phyloP scores from a whole-genome alignment of 345 rosid genomes.

The Bruguiera gymnorhiza region DNA sequence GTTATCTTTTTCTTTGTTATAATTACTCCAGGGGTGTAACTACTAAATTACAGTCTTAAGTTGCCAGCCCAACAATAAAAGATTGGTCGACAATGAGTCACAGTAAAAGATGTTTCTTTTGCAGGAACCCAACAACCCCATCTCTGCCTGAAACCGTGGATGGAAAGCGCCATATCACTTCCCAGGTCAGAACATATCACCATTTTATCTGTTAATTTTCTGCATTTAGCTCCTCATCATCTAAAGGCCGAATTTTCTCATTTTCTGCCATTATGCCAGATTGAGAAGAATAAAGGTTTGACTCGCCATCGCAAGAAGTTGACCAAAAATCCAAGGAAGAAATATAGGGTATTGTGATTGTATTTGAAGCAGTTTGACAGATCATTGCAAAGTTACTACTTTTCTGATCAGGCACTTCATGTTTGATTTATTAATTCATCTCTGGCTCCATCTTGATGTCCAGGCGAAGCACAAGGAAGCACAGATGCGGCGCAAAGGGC shows the following conservation, averaged over 20 bases:
- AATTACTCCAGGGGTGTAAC: background rate
- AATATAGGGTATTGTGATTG: slow-evolving; percentile 51
- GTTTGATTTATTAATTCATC: background rate
- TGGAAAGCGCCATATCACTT: slow-evolving; percentile 58
- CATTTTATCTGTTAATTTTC: slow-evolving; percentile 2
- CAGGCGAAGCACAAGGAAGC: slow-evolving; percentile 53
- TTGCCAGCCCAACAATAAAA: background rate
- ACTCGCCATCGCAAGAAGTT: slow-evolving; percentile 61
- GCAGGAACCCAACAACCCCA: slow-evolving; percentile 35
- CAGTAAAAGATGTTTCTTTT: background rate
- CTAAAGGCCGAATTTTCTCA: background rate
- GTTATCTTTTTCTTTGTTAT: background rate
- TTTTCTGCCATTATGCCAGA: slow-evolving; percentile 36
- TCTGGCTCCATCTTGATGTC: background rate
- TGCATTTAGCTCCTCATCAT: background rate
- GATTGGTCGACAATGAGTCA: background rate
- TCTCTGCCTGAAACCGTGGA: slow-evolving; percentile 56
- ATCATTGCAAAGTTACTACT: background rate
- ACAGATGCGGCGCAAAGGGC: slow-evolving; percentile 49
- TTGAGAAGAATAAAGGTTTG: slow-evolving; percentile 62
- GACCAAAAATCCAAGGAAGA: slow-evolving; percentile 77
- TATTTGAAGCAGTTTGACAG: background rate
- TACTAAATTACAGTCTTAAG: background rate
- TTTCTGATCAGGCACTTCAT: background rate
- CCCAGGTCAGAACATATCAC: slow-evolving; percentile 40